Evolutionary conservation across 1,139 yeast genomes (phyloP), one percentile per base, ranked within the genome.

Genomic region (Candida mesenterica): DNA sequence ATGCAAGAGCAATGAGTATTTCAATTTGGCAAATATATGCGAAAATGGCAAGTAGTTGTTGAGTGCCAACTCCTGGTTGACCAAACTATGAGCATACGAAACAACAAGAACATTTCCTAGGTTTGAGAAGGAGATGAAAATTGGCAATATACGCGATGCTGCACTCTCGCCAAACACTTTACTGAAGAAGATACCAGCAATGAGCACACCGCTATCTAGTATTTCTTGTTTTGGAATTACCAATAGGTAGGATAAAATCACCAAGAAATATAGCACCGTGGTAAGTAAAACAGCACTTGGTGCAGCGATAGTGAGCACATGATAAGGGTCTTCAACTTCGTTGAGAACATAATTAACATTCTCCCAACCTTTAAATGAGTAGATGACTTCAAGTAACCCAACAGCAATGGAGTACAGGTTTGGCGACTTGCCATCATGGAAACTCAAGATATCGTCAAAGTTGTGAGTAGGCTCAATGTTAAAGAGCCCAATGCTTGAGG

Each of bases 41-140:
- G 89, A 76, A 50, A 78, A 82, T 19, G 95, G 95, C 29, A 85
- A 54, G 41, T 82, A 75, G 44, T 84, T 83, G 52, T 82, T 89
- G 44, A 77, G 71, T 10, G 86, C 92, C 38, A 84, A 64, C 49
- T 83, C 89, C 52, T 82, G 88, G 47, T 83, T 79, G 40, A 84
- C 82, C 48, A 88, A 70, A 15, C 88, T 85, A 53, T 84, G 94
- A 1, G 92, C 82, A 53, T 78, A 85, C 23, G 83, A 79, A 24
- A 84, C 94, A 30, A 85, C 80, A 59, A 84, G 64, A 19, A 85
- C 92, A 51, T 85, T 85, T 23, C 95, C 95, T 31, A 84, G 61
- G 18, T 88, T 87, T 43, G 86, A 79, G 26, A 83, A 62, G 1
- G 90, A 87, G 29, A 85, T 87, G 43, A 84, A 71, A n/a, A 81